phyloP scores from a whole-genome alignment of 345 rosid species.

The Eucalyptus curtisii region DNA sequence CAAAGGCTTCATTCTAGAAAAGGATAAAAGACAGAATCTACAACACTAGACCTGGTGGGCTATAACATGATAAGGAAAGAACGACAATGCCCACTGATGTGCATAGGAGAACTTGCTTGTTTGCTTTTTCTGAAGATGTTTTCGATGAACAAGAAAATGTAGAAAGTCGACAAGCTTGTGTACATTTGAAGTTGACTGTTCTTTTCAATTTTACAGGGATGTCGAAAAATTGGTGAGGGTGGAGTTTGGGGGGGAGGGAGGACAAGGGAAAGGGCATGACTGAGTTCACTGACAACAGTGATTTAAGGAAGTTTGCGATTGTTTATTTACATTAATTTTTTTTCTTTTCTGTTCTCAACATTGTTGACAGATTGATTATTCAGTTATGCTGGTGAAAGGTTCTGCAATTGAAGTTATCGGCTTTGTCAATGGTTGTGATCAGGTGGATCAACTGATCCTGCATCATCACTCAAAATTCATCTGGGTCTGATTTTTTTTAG shows the following conservation, averaged over 20 bases:
- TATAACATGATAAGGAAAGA: not conserved
- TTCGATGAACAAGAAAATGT: not conserved
- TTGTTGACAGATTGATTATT: not conserved
- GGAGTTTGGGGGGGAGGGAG: not conserved
- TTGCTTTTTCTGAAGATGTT: not conserved
- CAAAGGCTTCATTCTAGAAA: conserved; percentile 10
- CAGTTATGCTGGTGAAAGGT: not conserved
- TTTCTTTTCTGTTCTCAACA: not conserved
- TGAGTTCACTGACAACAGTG: not conserved
- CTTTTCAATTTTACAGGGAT: not conserved
- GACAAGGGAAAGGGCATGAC: not conserved
- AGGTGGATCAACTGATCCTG: not conserved
- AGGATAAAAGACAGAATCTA: not conserved
- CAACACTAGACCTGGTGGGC: not conserved
- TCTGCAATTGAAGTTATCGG: not conserved
- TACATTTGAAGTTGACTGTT: not conserved
- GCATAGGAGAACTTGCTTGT: not conserved
- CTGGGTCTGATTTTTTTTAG: not conserved
- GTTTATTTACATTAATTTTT: not conserved
- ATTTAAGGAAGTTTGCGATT: not conserved
- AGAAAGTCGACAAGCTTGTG: not conserved
- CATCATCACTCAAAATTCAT: not conserved
- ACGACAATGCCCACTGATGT: not conserved
- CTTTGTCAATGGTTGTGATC: not conserved
- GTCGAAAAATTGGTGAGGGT: not conserved